phyloP scores from a whole-genome alignment of 768 basidiomycete species.

The Lentinula sp. region DNA sequence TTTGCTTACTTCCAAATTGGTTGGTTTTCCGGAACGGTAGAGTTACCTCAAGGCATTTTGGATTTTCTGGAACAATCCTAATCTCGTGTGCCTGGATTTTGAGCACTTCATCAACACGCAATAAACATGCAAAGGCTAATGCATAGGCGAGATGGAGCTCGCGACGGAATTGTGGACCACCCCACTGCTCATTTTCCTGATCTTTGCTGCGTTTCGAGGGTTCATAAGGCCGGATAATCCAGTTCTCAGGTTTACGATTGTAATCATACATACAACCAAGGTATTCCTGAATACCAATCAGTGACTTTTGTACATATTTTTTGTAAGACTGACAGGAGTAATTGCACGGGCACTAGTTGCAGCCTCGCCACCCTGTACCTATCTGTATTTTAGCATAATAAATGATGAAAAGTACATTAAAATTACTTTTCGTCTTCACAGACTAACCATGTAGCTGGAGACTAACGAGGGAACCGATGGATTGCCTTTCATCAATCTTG shows the following conservation, averaged over 20 bases:
- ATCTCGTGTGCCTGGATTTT: constrained; percentile 25
- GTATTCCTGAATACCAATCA: constrained; percentile 15
- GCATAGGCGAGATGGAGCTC: constrained; percentile 26
- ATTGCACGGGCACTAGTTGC: constrained; percentile 21
- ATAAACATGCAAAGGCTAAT: constrained; percentile 26
- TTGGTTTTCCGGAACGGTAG: constrained; percentile 22
- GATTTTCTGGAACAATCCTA: neutral
- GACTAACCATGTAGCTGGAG: constrained; percentile 21
- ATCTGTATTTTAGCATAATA: neutral
- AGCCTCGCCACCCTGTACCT: constrained; percentile 17
- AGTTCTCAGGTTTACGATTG: constrained; percentile 16
- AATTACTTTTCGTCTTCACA: constrained; percentile 20
- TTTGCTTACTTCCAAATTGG: constrained; percentile 20
- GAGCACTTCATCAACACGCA: constrained; percentile 27
- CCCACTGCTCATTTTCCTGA: constrained; percentile 17
- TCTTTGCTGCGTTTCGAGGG: constrained; percentile 9
- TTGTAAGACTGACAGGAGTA: constrained; percentile 14
- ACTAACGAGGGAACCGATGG: constrained; percentile 21
- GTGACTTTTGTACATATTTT: neutral
- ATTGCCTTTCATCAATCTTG: constrained; percentile 20
- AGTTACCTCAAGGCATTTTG: constrained; percentile 11
- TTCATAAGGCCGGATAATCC: constrained; percentile 12
- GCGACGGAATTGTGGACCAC: constrained; percentile 18
- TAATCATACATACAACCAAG: constrained; percentile 17
- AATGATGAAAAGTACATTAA: neutral